A percentile compares a stretch with the other conserved stretches of the same genome.
Conservation (phyloP, 306 rosid genomes). For the Myrica gale region DNA sequence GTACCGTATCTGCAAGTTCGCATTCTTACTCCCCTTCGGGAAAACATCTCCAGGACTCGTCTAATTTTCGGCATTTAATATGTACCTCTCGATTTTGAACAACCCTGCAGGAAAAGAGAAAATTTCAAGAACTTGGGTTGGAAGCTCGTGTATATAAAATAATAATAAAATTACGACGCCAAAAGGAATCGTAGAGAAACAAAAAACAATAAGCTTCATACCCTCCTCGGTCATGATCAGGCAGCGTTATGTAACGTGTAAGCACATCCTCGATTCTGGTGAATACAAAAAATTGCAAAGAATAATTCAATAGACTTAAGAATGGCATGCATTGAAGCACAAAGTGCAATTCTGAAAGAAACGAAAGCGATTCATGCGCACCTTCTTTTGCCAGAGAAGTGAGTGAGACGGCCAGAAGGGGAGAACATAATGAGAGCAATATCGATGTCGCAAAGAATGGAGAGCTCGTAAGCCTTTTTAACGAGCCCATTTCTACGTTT, state of each 20-base stretch:
- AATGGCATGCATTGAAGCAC: not conserved
- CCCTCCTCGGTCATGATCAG: constrained; percentile 78
- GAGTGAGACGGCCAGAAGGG: constrained; percentile 57
- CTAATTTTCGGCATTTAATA: not conserved
- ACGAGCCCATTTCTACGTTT: constrained; percentile 84
- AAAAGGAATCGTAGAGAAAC: not conserved
- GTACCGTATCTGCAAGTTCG: not conserved
- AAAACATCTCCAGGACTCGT: not conserved
- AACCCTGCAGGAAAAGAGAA: constrained; percentile 43
- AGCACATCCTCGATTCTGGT: constrained; percentile 83
- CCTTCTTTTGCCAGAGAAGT: constrained; percentile 73
- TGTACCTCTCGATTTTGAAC: constrained; percentile 74
- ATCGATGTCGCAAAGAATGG: constrained; percentile 77
- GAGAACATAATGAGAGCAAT: constrained; percentile 84
- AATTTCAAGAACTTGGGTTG: not conserved
- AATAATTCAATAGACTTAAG: not conserved
- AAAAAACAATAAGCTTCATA: constrained; percentile 25
- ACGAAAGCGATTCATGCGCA: not conserved
- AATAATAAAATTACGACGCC: not conserved
- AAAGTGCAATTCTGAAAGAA: not conserved
- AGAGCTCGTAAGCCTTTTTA: constrained; percentile 77
- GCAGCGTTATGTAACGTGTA: constrained; percentile 68
- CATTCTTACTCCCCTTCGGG: not conserved
- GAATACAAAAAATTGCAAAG: not conserved
- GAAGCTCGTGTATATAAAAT: not conserved